Percentiles rank a stretch among this genome's conserved stretches.
These are phyloP conservation scores for Fusarium secorum DNA, from an alignment of 2,329 filamentous ascomycete species.

Conservation along the genomic window DNA sequence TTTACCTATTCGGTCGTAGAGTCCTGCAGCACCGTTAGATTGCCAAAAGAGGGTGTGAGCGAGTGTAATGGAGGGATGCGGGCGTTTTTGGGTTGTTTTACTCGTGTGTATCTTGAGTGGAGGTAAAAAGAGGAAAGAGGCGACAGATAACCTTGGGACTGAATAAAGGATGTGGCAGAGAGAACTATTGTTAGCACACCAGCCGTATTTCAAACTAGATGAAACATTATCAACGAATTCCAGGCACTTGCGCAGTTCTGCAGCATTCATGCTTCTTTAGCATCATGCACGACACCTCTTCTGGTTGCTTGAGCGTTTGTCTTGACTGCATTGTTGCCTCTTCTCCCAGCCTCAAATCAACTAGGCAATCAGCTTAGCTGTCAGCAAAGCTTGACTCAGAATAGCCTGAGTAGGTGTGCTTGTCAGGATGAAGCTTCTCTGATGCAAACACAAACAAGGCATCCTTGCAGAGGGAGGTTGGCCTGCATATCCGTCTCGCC, in stretches of 20 bases:
- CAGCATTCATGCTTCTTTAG: constrained; percentile 4
- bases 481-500: constrained; percentile 32
- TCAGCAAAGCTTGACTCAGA: neutral
- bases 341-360: constrained; percentile 14
- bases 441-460: constrained; percentile 23
- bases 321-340: constrained; percentile 8
- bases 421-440: constrained; percentile 11
- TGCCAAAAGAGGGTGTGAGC: constrained; percentile 21
- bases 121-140: constrained; percentile 27
- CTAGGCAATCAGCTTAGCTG: neutral
- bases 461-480: constrained; percentile 23
- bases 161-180: constrained; percentile 4
- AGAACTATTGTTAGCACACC: constrained; percentile 1
- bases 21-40: constrained; percentile 27
- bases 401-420: neutral
- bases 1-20: constrained; percentile 18
- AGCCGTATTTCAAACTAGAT: constrained; percentile 2
- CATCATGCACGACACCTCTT: constrained; percentile 13
- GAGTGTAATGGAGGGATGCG: constrained; percentile 11
- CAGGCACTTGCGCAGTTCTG: neutral
- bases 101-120: constrained; percentile 9
- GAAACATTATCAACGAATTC: constrained; percentile 6
- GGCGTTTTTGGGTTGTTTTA: constrained; percentile 27
- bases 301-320: neutral
- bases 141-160: constrained; percentile 5